Evolutionary conservation across 768 basidiomycete genomes (phyloP).

Genomic region (Glaciozyma martinii): DNA sequence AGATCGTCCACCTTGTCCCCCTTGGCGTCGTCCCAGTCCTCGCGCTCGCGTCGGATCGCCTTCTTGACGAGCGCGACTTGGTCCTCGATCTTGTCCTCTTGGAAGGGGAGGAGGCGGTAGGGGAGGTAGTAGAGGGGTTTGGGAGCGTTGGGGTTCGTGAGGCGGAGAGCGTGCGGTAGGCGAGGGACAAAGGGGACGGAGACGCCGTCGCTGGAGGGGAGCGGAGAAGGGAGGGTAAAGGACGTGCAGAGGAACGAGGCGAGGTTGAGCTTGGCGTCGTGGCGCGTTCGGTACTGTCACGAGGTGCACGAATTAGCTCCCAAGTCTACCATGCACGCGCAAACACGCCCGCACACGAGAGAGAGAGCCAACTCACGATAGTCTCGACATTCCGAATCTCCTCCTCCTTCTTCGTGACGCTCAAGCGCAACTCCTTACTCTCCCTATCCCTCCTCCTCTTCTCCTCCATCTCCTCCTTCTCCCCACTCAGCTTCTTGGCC

Average conservation of each 20-base stretch:
- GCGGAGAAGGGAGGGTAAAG: slow-evolving; percentile 13
- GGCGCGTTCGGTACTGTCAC: slow-evolving; percentile 30
- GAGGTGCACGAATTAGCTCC: not conserved
- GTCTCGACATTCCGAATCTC: slow-evolving; percentile 17
- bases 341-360: not conserved
- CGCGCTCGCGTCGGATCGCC: slow-evolving; percentile 10
- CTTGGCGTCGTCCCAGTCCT: slow-evolving; percentile 8
- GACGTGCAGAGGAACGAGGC: slow-evolving; percentile 35
- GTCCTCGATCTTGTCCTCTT: slow-evolving; percentile 33
- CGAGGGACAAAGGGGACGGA: slow-evolving; percentile 17
- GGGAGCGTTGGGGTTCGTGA: slow-evolving; percentile 7
- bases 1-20: slow-evolving; percentile 1
- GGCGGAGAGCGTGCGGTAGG: slow-evolving; percentile 27
- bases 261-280: slow-evolving; percentile 29
- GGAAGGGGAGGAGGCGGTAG: slow-evolving; percentile 26
- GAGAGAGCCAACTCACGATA: slow-evolving; percentile 21
- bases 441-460: slow-evolving; percentile 12
- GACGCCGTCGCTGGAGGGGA: slow-evolving; percentile 11
- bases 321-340: not conserved
- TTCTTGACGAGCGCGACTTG: slow-evolving; percentile 19
- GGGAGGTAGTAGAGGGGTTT: slow-evolving; percentile 35
- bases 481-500: slow-evolving; percentile 19
- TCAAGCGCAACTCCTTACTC: slow-evolving; percentile 16
- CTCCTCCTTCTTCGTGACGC: slow-evolving; percentile 26
- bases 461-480: slow-evolving; percentile 13